Conservation (phyloP, 2,329 filamentous ascomycete genomes). For the Ophiostoma triangulosporum region DNA sequence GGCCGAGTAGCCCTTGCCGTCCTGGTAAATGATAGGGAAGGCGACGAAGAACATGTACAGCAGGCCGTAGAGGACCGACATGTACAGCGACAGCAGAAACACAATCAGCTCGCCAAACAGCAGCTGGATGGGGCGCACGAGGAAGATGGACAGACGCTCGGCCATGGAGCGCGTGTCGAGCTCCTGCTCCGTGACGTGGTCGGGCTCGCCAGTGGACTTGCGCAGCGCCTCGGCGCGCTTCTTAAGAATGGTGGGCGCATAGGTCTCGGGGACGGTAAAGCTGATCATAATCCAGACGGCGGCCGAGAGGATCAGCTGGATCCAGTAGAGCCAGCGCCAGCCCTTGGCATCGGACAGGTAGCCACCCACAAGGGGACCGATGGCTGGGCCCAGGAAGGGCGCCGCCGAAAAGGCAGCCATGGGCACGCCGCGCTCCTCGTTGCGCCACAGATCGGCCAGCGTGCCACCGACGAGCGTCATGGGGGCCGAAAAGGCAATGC, state of each 20-base stretch:
- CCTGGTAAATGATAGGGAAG: slow-evolving; percentile 57
- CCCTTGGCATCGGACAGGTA: slow-evolving; percentile 16
- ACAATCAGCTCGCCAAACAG: slow-evolving; percentile 77
- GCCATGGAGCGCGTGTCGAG: slow-evolving; percentile 56
- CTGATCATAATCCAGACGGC: slow-evolving; percentile 62
- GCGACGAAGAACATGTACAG: slow-evolving; percentile 69
- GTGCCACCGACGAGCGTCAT: slow-evolving; percentile 81
- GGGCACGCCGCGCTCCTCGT: slow-evolving; percentile 70
- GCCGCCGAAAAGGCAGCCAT: slow-evolving; percentile 80
- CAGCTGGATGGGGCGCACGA: slow-evolving; percentile 73
- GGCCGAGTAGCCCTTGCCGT: slow-evolving; percentile 65
- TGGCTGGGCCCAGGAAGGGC: slow-evolving; percentile 69
- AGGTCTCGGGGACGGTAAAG: slow-evolving; percentile 85
- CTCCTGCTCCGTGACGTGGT: slow-evolving; percentile 68
- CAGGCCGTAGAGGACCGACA: slow-evolving; percentile 66
- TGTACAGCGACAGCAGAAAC: slow-evolving; percentile 71
- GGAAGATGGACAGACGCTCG: slow-evolving; percentile 59
- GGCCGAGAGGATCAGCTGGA: slow-evolving; percentile 64
- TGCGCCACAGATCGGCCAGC: slow-evolving; percentile 70
- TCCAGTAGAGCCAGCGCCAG: slow-evolving; percentile 29
- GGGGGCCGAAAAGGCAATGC: slow-evolving; percentile 71
- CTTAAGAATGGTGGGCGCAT: slow-evolving; percentile 65
- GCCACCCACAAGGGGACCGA: slow-evolving; percentile 69
- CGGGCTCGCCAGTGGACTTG: slow-evolving; percentile 49
- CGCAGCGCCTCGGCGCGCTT: slow-evolving; percentile 58